Conservation (phyloP, 441 rosid genomes). For the Gossypium trilobum region DNA sequence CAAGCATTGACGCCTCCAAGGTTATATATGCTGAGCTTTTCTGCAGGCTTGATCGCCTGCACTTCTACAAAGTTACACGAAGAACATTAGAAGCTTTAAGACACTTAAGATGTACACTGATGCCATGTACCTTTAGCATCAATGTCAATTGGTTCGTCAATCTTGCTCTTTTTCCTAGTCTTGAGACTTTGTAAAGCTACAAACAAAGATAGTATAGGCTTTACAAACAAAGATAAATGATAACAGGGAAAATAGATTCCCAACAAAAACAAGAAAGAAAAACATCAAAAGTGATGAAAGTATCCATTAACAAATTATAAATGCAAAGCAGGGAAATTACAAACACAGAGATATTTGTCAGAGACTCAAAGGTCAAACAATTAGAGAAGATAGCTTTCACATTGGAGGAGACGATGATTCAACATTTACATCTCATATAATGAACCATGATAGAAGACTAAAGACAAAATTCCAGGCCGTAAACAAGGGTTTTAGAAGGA, state of each 20-base stretch:
- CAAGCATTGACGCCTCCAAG: constrained; percentile 17
- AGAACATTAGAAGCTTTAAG: constrained; percentile 8
- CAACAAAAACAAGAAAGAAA: background rate
- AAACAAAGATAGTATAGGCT: background rate
- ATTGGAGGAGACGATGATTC: background rate
- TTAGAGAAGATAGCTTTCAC: background rate
- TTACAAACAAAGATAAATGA: background rate
- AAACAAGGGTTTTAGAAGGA: background rate
- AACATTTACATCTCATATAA: background rate
- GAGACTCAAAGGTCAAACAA: background rate
- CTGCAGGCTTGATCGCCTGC: constrained; percentile 12
- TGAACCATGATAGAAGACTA: background rate
- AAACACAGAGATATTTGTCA: background rate
- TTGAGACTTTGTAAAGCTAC: constrained; percentile 13
- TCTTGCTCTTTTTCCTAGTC: background rate
- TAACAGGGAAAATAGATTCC: background rate
- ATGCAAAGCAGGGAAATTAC: background rate
- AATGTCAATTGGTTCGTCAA: background rate
- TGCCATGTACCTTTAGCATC: constrained; percentile 16
- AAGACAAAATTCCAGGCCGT: background rate
- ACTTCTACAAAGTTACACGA: constrained; percentile 22
- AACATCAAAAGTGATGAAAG: background rate
- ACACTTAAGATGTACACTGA: background rate
- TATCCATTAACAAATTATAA: background rate
- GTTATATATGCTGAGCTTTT: constrained; percentile 11